Evolutionary conservation across 441 rosid species (phyloP).

Genomic region (Mallotus japonicus): DNA sequence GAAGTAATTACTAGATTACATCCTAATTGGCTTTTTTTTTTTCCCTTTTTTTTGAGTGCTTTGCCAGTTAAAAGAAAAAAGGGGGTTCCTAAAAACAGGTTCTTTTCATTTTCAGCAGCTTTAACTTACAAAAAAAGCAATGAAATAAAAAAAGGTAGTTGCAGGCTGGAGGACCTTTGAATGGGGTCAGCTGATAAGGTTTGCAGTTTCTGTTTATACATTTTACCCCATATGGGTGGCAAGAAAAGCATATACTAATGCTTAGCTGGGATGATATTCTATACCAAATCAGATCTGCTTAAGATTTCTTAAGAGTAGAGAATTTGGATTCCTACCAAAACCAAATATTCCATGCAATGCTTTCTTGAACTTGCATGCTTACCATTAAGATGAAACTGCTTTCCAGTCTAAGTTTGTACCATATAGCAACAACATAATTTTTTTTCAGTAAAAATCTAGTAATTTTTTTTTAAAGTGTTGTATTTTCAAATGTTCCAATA

Average conservation of each 20-base stretch:
- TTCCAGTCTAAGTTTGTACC: too few species aligned
- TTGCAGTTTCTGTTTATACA: neutral
- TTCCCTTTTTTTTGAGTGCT: neutral
- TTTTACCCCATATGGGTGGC: neutral
- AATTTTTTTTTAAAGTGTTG: neutral
- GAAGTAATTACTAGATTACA: too few species aligned
- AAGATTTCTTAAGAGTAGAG: neutral
- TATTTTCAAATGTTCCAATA: too few species aligned
- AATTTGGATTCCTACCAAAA: neutral
- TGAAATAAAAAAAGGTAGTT: constrained; percentile 8
- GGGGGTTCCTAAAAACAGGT: neutral
- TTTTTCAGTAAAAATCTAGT: neutral
- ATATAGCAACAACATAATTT: too few species aligned
- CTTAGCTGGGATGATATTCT: neutral
- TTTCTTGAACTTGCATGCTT: neutral
- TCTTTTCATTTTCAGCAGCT: constrained; percentile 5
- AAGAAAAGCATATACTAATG: neutral
- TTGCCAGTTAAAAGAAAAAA: neutral
- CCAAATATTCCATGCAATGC: neutral
- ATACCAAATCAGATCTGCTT: neutral
- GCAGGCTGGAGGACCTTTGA: neutral
- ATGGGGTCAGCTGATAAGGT: constrained; percentile 6
- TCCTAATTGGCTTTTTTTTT: too few species aligned
- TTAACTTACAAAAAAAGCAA: constrained; percentile 22
- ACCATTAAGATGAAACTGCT: too few species aligned